These are phyloP conservation scores for Aspergillus flavus DNA, from an alignment of 2,329 filamentous ascomycete genomes.

Conservation along the genomic window DNA sequence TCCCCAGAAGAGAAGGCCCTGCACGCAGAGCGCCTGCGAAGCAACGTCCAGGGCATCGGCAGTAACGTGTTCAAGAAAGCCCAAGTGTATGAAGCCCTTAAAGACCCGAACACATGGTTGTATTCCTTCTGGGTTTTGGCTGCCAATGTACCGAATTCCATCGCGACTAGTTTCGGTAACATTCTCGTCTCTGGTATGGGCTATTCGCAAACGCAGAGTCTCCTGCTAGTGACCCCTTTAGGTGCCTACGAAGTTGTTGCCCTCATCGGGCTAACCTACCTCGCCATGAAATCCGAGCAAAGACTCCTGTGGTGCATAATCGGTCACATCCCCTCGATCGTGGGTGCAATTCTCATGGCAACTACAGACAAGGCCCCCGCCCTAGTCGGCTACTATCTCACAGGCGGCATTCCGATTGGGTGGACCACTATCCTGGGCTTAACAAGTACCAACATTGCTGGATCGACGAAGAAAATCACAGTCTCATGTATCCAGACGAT, in stretches of 20 bases:
- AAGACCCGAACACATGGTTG: slow-evolving; percentile 41
- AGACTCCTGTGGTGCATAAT: slow-evolving; percentile 39
- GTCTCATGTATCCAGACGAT: slow-evolving; percentile 38
- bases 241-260: slow-evolving; percentile 43
- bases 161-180: slow-evolving; percentile 42
- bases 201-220: slow-evolving; percentile 34
- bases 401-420: slow-evolving; percentile 41
- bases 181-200: slow-evolving; percentile 44
- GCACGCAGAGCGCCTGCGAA: slow-evolving; percentile 37
- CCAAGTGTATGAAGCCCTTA: slow-evolving; percentile 38
- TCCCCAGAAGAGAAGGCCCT: slow-evolving; percentile 33
- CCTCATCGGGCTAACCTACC: slow-evolving; percentile 39
- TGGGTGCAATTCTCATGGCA: slow-evolving; percentile 43
- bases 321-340: slow-evolving; percentile 39
- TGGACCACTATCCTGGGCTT: slow-evolving; percentile 44
- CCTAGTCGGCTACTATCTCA: slow-evolving; percentile 43
- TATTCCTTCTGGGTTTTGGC: slow-evolving; percentile 40
- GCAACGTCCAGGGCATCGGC: slow-evolving; percentile 41
- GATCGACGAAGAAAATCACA: slow-evolving; percentile 42
- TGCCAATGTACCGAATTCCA: slow-evolving; percentile 42
- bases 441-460: slow-evolving; percentile 40
- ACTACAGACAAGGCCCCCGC: slow-evolving; percentile 40
- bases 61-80: slow-evolving; percentile 37
- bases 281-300: slow-evolving; percentile 40
- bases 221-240: slow-evolving; percentile 42